Evolutionary conservation across 2,329 filamentous ascomycete species (phyloP).

Genomic region (Tolypocladium album): DNA sequence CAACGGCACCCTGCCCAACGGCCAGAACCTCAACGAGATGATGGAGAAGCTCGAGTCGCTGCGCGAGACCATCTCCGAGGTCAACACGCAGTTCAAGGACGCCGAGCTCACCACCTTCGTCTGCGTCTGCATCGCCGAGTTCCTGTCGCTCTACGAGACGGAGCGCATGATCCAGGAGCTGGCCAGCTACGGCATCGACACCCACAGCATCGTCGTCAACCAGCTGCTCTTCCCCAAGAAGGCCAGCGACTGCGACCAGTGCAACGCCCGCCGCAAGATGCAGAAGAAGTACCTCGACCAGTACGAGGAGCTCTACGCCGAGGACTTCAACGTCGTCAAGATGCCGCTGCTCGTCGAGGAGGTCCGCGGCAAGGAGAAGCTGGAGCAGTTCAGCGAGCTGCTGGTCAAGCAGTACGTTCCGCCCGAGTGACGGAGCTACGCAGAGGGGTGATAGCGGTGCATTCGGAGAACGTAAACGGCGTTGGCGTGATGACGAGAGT

Average conservation of each 20-base stretch:
- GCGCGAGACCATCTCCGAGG: conserved; percentile 85
- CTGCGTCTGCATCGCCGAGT: conserved; percentile 96
- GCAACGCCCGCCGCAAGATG: conserved; percentile 91
- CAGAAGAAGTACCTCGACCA: conserved; percentile 99
- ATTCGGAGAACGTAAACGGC: not conserved
- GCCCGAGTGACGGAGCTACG: conserved; percentile 32
- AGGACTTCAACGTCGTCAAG: conserved; percentile 92
- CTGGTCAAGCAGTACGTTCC: conserved; percentile 66
- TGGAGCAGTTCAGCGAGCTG: conserved; percentile 87
- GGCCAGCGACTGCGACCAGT: conserved; percentile 84
- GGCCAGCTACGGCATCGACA: conserved; percentile 86
- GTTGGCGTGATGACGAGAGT: not conserved
- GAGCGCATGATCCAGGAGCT: conserved; percentile 99
- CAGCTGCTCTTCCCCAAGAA: conserved; percentile 88
- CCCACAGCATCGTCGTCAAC: conserved; percentile 95
- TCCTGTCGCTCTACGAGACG: conserved; percentile 93
- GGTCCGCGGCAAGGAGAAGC: conserved; percentile 85
- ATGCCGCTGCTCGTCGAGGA: conserved; percentile 96
- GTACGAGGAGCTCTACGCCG: conserved; percentile 96
- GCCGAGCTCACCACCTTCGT: conserved; percentile 93
- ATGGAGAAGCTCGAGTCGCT: conserved; percentile 90
- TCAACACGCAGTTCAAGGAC: conserved; percentile 98
- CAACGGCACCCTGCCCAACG: conserved; percentile 67
- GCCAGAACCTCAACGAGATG: conserved; percentile 86
- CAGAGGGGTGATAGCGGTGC: too few species aligned